phyloP scores from a whole-genome alignment of 2,329 filamentous ascomycete species.

The Penicillium crustosum region DNA sequence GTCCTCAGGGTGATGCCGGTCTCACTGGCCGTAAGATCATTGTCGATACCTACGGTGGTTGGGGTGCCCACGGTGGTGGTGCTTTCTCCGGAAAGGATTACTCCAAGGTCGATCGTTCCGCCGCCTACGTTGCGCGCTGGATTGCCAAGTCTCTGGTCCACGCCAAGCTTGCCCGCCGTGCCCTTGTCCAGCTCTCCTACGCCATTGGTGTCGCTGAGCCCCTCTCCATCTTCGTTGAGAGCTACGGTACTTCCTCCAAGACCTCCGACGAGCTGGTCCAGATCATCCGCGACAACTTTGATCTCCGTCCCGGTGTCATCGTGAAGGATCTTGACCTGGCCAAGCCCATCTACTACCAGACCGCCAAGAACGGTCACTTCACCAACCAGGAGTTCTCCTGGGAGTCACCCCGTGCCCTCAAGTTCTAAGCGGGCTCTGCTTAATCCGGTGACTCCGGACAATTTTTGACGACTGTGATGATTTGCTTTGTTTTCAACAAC shows the following conservation, averaged over 20 bases:
- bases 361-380: conserved; percentile 99
- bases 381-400: conserved; percentile 97
- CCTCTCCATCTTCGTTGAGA: conserved; percentile 95
- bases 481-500: conserved; percentile 54
- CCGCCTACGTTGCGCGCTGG: conserved; percentile 96
- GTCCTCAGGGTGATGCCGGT: conserved; percentile 97
- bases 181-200: conserved; percentile 96
- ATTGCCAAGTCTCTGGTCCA: conserved; percentile 97
- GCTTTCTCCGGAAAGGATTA: conserved; percentile 99
- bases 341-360: conserved; percentile 97
- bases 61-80: conserved; percentile 99
- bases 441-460: conserved; percentile 22
- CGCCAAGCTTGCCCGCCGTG: conserved; percentile 85
- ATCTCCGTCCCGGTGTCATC: conserved; percentile 96
- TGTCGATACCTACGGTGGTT: conserved; percentile 99
- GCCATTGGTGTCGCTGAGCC: conserved; percentile 98
- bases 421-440: conserved; percentile 64
- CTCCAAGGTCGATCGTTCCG: conserved; percentile 99
- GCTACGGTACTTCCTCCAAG: conserved; percentile 91
- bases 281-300: conserved; percentile 95
- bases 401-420: conserved; percentile 96
- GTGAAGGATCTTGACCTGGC: conserved; percentile 94
- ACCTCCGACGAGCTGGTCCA: conserved; percentile 88
- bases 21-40: conserved; percentile 99
- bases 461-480: conserved; percentile 47